These are phyloP conservation scores for Pogostemon cablin DNA, from an alignment of 257 asterid genomes.

Conservation along the genomic window DNA sequence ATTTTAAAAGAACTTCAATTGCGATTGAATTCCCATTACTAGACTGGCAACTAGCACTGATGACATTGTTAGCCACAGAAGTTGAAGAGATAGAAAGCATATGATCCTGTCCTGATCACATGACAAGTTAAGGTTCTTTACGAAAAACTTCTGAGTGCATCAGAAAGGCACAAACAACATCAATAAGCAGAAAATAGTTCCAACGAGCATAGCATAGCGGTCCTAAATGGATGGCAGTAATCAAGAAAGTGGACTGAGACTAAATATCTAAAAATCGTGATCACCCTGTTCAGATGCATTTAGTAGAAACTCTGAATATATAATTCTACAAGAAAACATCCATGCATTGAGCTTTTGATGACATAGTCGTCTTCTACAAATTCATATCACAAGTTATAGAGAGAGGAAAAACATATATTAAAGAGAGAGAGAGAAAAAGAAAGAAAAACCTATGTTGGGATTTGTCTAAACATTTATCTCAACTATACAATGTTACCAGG, in stretches of 20 bases:
- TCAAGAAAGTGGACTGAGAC: constrained; percentile 23
- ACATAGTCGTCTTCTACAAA: constrained; percentile 1
- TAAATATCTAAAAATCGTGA: constrained; percentile 17
- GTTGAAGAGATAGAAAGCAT: constrained; percentile 60
- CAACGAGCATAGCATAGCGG: constrained; percentile 14
- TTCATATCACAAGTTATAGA: constrained; percentile 10
- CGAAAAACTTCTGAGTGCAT: constrained; percentile 27
- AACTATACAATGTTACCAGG: background rate
- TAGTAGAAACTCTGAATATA: constrained; percentile 17
- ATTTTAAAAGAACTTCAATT: constrained; percentile 14
- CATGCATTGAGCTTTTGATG: constrained; percentile 15
- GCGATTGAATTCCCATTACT: constrained; percentile 40
- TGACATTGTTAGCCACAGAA: constrained; percentile 33
- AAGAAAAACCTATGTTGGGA: background rate
- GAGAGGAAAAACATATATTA: background rate
- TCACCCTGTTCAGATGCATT: constrained; percentile 14
- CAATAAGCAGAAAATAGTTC: constrained; percentile 8
- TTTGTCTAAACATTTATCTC: background rate
- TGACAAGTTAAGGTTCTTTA: constrained; percentile 38
- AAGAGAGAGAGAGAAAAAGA: too few species aligned
- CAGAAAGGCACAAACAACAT: constrained; percentile 20
- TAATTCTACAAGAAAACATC: constrained; percentile 8
- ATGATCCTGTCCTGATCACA: constrained; percentile 74
- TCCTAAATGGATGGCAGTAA: constrained; percentile 16
- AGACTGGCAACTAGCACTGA: constrained; percentile 41